Evolutionary conservation across 768 basidiomycete species (phyloP).

Genomic region (Hemileccinum impolitum): DNA sequence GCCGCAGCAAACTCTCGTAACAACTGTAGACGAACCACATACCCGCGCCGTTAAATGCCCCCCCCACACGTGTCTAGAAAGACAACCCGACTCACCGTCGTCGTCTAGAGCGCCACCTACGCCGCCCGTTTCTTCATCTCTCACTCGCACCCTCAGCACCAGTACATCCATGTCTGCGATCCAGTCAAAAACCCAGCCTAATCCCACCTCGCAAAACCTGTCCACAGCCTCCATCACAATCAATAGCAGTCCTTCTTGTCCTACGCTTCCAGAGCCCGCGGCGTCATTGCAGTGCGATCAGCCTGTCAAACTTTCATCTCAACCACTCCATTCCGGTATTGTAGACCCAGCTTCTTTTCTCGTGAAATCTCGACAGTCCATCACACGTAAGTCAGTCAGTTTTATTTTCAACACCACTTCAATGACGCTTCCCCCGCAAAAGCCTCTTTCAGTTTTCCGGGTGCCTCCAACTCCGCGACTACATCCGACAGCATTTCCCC

Average conservation of each 20-base stretch:
- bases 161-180: constrained; percentile 16
- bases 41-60: constrained; percentile 9
- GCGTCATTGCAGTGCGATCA: constrained; percentile 3
- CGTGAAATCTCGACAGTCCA: constrained; percentile 12
- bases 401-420: background rate
- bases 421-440: constrained; percentile 4
- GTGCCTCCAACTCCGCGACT: constrained; percentile 10
- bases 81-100: constrained; percentile 7
- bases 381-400: constrained; percentile 23
- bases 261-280: constrained; percentile 15
- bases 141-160: constrained; percentile 7
- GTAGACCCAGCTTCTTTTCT: constrained; percentile 8
- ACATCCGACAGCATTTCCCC: constrained; percentile 10
- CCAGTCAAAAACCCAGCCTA: constrained; percentile 22
- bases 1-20: constrained; percentile 24
- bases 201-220: constrained; percentile 12
- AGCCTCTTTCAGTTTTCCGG: constrained; percentile 28
- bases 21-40: constrained; percentile 13
- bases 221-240: constrained; percentile 10
- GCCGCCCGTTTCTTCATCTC: constrained; percentile 8
- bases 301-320: constrained; percentile 9
- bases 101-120: constrained; percentile 24
- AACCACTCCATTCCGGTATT: constrained; percentile 12
- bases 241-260: constrained; percentile 19
- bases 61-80: background rate